Base-by-base conservation (phyloP, 2,329 filamentous ascomycete genomes). In the Elsinoe australis region DNA sequence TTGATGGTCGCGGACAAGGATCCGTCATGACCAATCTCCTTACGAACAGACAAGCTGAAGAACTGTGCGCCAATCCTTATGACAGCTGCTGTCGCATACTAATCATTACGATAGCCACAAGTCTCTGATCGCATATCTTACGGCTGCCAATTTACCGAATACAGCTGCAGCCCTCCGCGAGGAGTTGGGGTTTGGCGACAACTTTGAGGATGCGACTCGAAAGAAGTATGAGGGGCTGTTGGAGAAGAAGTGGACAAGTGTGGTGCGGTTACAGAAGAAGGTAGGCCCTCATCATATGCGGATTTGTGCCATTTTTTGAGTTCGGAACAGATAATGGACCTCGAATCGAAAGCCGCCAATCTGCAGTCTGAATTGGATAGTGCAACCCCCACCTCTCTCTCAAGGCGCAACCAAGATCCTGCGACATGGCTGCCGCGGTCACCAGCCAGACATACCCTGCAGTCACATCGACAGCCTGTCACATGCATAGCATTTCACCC, bases 241-340 rank as follows among this genome's bases (percentile, higher is more conserved):
- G 56, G 90, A 96, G 74, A 95, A 95, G 78, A 96, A 96, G 73
- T 96, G 90, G 90, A 96, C 90, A 15, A 92, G 87, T 59, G 85
- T 96, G 21, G 88, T 95, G 59, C 78, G 90, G 53, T 68, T 96
- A 65, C 90, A 96, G 69, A 95, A 95, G 69, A 96, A 95, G 85
- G 87, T 85, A 67, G 44, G 67, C n/a, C 12, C 6, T 9, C 5
- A 18, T 15, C 4, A 5, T 3, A 31, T 12, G 29, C 21, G 15
- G 4, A 24, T 32, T 4, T 17, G 10, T n/a, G 28, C 3, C 12
- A 36, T 4, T 2, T 19, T 10, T 18, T 17, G 24, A 18, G 32
- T 12, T 29, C 6, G 12, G 26, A 8, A 24, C 59, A 94, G 87
- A 94, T 95, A 61, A 87, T 95, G 80, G 90, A 96, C 55, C 78